Evolutionary conservation across 2,329 filamentous ascomycete genomes (phyloP), one percentile per base, ranked within the genome.

Genomic region (Aotearoamyces nothofagi): DNA sequence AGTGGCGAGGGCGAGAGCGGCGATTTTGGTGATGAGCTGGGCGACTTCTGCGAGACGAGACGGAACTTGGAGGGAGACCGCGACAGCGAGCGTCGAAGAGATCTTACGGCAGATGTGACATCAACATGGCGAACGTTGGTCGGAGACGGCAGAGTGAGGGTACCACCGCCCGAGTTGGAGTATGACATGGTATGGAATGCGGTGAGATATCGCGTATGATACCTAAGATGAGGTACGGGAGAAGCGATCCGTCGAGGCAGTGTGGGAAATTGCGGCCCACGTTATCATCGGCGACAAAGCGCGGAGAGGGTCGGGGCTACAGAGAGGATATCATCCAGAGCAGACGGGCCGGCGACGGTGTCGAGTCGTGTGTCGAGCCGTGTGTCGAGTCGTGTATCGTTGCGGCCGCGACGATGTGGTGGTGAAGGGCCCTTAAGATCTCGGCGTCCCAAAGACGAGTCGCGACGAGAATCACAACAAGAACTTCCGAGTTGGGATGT

Each of bases 31-130:
- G 71, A 68, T 37, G 50, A 41, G 32, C 41, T 49, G 13, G 47
- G 44, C 16, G 47, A 47, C 33, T 47, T 51, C 26, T 24, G 17
- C 9, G 57, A 61, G 41, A 69, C 59, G 30, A 92, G 58, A 32
- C 69, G 66, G 51, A 90, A 87, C 52, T 90, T 92, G 17, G 87
- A 93, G 8, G 87, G 87, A n/a, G 87, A 94, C 44, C 84, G 71
- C 33, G 86, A 94, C 38, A 94, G 64, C 15, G 87, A 93, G 42
- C 83, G 79, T 39, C 86, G 70, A 33, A 94, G 63, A 45, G 83
- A 80, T 47, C 82, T 71, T 38, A 93, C 79, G 34, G 80, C 77
- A 28, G 80, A 74, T 36, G 79, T 77, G 39, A 82, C 73, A 58
- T 92, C 81, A 44, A 87, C 78, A 54, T 80, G 77, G 51, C 82